Evolutionary conservation across 2,329 filamentous ascomycete species (phyloP).

Genomic region (Ceratocystis destructans): DNA sequence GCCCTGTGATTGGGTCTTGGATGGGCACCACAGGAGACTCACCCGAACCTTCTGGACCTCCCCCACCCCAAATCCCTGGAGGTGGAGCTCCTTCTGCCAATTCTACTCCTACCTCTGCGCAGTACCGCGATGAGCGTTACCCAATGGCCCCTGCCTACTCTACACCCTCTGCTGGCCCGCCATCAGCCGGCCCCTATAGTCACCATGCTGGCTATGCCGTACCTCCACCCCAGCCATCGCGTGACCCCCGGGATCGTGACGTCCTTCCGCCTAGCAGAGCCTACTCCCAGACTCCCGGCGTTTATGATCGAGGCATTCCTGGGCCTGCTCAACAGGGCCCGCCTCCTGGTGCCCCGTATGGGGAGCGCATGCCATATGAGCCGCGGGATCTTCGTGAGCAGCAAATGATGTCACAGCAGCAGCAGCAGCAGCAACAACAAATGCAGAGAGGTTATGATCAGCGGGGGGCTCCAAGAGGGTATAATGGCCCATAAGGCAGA

Average conservation of each 20-base stretch:
- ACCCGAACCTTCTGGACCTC: neutral
- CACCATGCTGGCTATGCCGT: slow-evolving; percentile 8
- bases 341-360: slow-evolving; percentile 29
- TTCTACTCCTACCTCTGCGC: neutral
- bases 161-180: neutral
- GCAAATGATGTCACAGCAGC: slow-evolving; percentile 22
- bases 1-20: neutral
- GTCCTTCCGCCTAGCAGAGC: slow-evolving; percentile 19
- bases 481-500: slow-evolving; percentile 7
- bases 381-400: slow-evolving; percentile 22
- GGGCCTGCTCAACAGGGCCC: slow-evolving; percentile 24
- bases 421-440: slow-evolving; percentile 22
- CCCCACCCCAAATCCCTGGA: neutral
- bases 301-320: slow-evolving; percentile 26
- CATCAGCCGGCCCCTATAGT: slow-evolving; percentile 4
- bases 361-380: slow-evolving; percentile 28
- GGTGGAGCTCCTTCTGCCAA: neutral
- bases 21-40: neutral
- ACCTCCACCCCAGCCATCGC: neutral
- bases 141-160: slow-evolving; percentile 3
- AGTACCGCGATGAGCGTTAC: slow-evolving; percentile 17
- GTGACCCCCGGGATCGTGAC: slow-evolving; percentile 18
- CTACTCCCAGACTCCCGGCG: slow-evolving; percentile 21
- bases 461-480: slow-evolving; percentile 27
- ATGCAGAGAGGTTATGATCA: slow-evolving; percentile 27